Conservation (phyloP, 805 yeast genomes). For the Spathaspora sp. region DNA sequence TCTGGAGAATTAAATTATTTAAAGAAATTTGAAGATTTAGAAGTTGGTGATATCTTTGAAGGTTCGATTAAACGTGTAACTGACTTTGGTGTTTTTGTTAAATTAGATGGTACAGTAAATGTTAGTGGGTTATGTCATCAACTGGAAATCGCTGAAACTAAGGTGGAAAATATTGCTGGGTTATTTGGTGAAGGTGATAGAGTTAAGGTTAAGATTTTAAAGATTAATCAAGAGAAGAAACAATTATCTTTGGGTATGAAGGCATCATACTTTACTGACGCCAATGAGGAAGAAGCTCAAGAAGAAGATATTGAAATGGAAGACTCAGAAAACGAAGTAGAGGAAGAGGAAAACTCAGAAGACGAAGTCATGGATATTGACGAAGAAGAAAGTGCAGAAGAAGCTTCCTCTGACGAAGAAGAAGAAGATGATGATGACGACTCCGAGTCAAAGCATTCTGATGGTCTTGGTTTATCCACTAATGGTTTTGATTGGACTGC, state of each 20-base stretch:
- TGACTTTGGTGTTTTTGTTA: slow-evolving; percentile 89
- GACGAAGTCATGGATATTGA: slow-evolving; percentile 38
- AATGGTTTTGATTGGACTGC: slow-evolving; percentile 97
- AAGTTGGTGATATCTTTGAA: slow-evolving; percentile 66
- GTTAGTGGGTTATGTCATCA: slow-evolving; percentile 86
- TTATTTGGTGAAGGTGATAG: slow-evolving; percentile 87
- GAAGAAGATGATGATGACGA: slow-evolving; percentile 21
- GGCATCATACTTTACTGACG: slow-evolving; percentile 73
- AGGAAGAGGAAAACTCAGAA: slow-evolving; percentile 25
- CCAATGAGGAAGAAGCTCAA: slow-evolving; percentile 23
- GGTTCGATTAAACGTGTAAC: slow-evolving; percentile 76
- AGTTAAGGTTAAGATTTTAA: slow-evolving; percentile 79
- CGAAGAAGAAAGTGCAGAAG: slow-evolving; percentile 21
- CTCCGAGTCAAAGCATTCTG: slow-evolving; percentile 6
- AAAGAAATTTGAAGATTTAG: slow-evolving; percentile 64
- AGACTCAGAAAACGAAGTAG: slow-evolving; percentile 18
- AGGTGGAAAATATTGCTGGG: slow-evolving; percentile 51
- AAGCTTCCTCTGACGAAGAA: slow-evolving; percentile 20
- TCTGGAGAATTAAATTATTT: slow-evolving; percentile 60
- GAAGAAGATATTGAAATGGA: slow-evolving; percentile 20
- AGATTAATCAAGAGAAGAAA: slow-evolving; percentile 58
- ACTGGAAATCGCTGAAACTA: slow-evolving; percentile 75
- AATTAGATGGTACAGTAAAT: slow-evolving; percentile 67
- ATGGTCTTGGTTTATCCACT: slow-evolving; percentile 64
- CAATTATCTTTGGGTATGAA: slow-evolving; percentile 89